Conservation (phyloP, 306 rosid genomes). For the Canavalia ensiformis region DNA sequence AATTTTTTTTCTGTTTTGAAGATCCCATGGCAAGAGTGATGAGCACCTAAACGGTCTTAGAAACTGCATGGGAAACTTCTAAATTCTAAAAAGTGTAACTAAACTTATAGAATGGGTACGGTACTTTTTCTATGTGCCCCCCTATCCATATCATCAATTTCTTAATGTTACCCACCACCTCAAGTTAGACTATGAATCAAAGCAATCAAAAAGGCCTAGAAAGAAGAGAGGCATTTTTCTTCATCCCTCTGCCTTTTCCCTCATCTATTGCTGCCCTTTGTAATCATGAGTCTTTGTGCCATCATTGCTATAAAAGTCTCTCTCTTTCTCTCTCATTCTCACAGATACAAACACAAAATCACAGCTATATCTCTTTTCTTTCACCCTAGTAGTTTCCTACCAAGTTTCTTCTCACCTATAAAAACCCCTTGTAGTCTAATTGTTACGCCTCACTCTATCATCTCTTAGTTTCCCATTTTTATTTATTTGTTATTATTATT, state of each 20-base stretch:
- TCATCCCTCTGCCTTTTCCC: slow-evolving; percentile 59
- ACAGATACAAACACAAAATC: slow-evolving; percentile 58
- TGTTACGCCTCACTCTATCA: slow-evolving; percentile 47
- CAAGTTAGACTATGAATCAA: slow-evolving; percentile 31
- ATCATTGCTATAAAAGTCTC: slow-evolving; percentile 80
- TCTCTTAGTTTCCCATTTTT: slow-evolving; percentile 32
- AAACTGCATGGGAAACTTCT: slow-evolving; percentile 62
- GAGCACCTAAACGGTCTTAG: slow-evolving; percentile 23
- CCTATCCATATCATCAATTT: slow-evolving; percentile 12
- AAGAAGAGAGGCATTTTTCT: slow-evolving; percentile 52
- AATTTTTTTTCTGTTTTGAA: slow-evolving; percentile 38
- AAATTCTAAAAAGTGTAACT: slow-evolving; percentile 48
- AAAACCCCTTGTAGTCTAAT: slow-evolving; percentile 51
- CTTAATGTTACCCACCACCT: slow-evolving; percentile 17
- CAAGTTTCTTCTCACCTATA: slow-evolving; percentile 48
- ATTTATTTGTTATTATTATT: not conserved
- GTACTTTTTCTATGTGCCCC: slow-evolving; percentile 49
- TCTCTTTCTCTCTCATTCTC: slow-evolving; percentile 47
- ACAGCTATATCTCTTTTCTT: slow-evolving; percentile 51
- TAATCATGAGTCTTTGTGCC: slow-evolving; percentile 85
- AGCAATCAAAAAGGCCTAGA: slow-evolving; percentile 47
- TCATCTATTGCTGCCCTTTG: slow-evolving; percentile 71
- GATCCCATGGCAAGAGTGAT: slow-evolving; percentile 35
- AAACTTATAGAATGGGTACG: slow-evolving; percentile 44
- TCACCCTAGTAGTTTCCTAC: slow-evolving; percentile 35